A percentile compares a stretch with the other conserved stretches of the same genome.
Evolutionary conservation across 176 grass and related monocot species (phyloP).

Genomic region (Juncus effusus): DNA sequence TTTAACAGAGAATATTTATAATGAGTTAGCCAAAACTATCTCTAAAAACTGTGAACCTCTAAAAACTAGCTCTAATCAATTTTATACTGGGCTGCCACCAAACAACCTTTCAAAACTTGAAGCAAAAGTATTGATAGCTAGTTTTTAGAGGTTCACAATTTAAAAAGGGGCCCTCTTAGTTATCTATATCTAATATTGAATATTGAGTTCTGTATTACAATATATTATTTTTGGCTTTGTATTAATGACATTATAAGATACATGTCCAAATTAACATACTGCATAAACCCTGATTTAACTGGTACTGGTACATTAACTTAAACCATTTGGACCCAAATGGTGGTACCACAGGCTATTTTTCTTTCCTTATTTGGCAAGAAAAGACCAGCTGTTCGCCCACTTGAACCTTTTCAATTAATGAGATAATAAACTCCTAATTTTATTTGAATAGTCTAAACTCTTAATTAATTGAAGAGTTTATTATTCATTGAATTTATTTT

Average conservation of each 20-base stretch:
- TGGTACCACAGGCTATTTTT: slow-evolving; percentile 1
- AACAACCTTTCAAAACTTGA: slow-evolving; percentile 7
- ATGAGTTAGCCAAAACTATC: not conserved
- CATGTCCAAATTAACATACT: too few species aligned
- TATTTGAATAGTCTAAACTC: too few species aligned
- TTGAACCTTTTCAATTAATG: too few species aligned
- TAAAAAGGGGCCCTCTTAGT: not conserved
- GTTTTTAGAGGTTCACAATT: not conserved
- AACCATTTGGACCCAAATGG: not conserved
- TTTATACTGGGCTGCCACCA: slow-evolving; percentile 9
- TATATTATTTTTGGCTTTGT: too few species aligned
- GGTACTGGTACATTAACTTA: too few species aligned
- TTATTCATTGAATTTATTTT: too few species aligned
- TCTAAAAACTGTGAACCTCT: too few species aligned
- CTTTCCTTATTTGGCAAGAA: slow-evolving; percentile 2
- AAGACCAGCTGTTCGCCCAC: not conserved
- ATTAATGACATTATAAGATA: too few species aligned
- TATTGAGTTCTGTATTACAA: too few species aligned
- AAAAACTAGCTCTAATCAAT: not conserved
- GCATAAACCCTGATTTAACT: too few species aligned
- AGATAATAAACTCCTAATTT: too few species aligned
- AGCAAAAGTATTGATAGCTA: slow-evolving; percentile 15
- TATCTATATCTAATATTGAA: not conserved
- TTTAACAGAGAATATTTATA: not conserved
- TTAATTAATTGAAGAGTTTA: too few species aligned